Evolutionary conservation across 108 stramenopile species (phyloP).

Genomic region (Cylindrotheca fusiformis): DNA sequence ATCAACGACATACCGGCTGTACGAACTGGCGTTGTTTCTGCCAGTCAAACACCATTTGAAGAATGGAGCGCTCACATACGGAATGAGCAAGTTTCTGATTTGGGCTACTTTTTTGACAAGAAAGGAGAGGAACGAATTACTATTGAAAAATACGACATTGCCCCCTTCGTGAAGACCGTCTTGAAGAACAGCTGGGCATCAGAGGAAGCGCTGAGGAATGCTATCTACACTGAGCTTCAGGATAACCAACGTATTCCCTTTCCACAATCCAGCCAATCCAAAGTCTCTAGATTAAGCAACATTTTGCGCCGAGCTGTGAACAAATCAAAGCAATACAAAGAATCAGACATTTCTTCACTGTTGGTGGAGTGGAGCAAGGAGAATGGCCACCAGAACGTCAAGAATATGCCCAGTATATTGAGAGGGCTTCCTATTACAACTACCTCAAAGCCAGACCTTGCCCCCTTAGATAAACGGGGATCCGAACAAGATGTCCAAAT

Average conservation of each 20-base stretch:
- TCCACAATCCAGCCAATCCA: not conserved
- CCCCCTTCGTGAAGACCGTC: not conserved
- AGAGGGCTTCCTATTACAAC: slow-evolving; percentile 1
- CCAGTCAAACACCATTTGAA: too few relatives aligned
- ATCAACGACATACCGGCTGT: not conserved
- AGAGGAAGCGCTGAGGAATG: not conserved
- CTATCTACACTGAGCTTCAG: not conserved
- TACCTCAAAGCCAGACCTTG: slow-evolving; percentile 1
- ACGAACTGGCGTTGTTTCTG: not conserved
- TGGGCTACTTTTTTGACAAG: not conserved
- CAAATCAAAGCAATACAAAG: not conserved
- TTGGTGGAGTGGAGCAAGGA: too few relatives aligned
- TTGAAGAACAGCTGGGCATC: not conserved
- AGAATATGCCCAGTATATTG: not conserved
- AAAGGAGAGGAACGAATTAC: too few relatives aligned
- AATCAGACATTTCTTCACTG: not conserved
- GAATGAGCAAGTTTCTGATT: not conserved
- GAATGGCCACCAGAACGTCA: not conserved
- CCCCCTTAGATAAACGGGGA: too few relatives aligned
- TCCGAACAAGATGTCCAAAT: not conserved
- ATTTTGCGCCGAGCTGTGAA: not conserved
- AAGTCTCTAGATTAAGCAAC: not conserved
- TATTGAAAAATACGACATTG: not conserved
- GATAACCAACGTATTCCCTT: not conserved
- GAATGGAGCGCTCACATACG: not conserved